Base-by-base conservation (phyloP, 169 alveolate species). In the Plasmodium adleri region DNA sequence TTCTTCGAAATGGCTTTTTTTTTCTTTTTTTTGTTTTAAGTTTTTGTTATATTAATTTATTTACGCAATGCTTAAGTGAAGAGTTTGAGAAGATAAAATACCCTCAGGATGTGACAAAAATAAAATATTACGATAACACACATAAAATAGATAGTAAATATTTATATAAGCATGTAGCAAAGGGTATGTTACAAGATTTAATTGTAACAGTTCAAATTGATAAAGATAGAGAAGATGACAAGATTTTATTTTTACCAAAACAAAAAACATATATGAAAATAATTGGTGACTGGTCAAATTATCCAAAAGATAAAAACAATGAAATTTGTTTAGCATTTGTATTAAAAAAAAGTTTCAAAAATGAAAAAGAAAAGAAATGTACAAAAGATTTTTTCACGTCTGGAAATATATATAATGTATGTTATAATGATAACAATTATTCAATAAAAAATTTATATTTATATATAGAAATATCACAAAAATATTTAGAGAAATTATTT, bases 251-350 rank as follows among this genome's bases (percentile, higher is more conserved):
- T 67, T 56, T 83, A 28, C 68, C 91, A 39, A 83, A 83, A 73
- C 50, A 62, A 56, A 67, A 59, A 39, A 70, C 39, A 26, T 83
- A 28, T 63, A 59, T 83, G 39, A 83, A 83, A 83, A 71, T 83
- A 83, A 22, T 47, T 43, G 91, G 91, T 10, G 85, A 83, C 59
- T 83, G 91, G 91, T 15, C 85, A 10, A 54, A 83, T n/a, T 83
- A 68, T 43, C 91, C 91, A 68, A 70, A 54, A 49, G 59, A 68
- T 6, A 68, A 83, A 26, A 17, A 56, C 15, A 66, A 83, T 32
- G 26, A 32, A 20, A 70, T 83, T 4, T 83, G 91, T 83, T 28
- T 83, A 71, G 86, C 86, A 4, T 83, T 83, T 47, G 45, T 83
- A 50, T 49, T 28, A 20, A 68, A 68, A 17, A 71, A 83, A 6